phyloP scores from a whole-genome alignment of 306 rosid species.

The Lotus japonicus region DNA sequence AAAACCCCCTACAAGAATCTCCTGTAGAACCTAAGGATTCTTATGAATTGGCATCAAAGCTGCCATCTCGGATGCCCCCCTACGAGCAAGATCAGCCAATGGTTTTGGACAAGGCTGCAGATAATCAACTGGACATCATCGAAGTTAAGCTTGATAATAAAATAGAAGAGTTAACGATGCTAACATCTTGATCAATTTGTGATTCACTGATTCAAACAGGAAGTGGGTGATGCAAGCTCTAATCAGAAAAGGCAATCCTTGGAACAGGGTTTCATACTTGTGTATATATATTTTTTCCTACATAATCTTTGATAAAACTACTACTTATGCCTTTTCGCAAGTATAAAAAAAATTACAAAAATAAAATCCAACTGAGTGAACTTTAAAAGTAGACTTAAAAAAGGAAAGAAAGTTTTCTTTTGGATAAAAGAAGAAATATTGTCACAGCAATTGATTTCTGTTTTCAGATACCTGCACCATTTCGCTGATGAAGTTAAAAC shows the following conservation, averaged over 20 bases:
- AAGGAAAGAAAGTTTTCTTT: not conserved
- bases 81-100: not conserved
- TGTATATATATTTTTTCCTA: not conserved
- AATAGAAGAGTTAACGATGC: not conserved
- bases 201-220: conserved; percentile 1
- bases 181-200: not conserved
- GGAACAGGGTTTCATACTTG: not conserved
- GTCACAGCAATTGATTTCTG: too few relatives aligned
- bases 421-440: too few relatives aligned
- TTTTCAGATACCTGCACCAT: conserved; percentile 96
- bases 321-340: not conserved
- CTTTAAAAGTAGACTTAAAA: not conserved
- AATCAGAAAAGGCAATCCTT: not conserved
- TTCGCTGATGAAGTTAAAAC: conserved; percentile 91
- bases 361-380: conserved; percentile 11
- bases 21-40: not conserved
- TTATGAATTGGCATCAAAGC: not conserved
- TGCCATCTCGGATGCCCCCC: not conserved
- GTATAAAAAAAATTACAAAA: not conserved
- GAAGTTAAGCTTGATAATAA: not conserved
- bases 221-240: conserved; percentile 4
- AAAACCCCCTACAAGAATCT: not conserved
- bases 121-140: not conserved
- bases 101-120: not conserved
- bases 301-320: not conserved